Evolutionary conservation across 306 rosid species (phyloP).

Genomic region (Prunus campanulata): DNA sequence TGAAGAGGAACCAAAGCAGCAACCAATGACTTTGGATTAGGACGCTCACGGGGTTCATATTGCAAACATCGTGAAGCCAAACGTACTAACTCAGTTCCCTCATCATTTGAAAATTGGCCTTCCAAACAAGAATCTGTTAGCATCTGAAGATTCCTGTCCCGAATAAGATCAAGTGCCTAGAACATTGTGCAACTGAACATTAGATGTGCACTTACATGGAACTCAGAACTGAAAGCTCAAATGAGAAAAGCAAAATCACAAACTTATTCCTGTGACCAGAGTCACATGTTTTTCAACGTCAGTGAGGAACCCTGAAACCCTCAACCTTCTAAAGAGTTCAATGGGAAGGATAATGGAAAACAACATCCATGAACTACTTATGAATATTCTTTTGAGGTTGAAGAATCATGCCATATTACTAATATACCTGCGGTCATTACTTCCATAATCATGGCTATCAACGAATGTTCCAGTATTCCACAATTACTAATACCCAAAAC

Average conservation of each 20-base stretch:
- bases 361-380: neutral
- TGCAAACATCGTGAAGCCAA: conserved; percentile 89
- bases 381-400: neutral
- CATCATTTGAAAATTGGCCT: conserved; percentile 86
- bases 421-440: neutral
- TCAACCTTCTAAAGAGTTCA: neutral
- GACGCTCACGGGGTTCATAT: conserved; percentile 94
- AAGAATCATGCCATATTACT: neutral
- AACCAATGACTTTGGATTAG: conserved; percentile 81
- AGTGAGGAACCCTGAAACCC: neutral
- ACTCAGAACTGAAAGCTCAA: conserved; percentile 9
- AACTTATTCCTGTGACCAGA: neutral
- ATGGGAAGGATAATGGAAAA: conserved; percentile 2
- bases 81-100: conserved; percentile 89
- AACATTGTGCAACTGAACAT: conserved; percentile 26
- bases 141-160: conserved; percentile 82
- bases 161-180: conserved; percentile 93
- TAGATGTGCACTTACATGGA: conserved; percentile 24
- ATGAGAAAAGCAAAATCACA: neutral
- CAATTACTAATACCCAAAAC: neutral
- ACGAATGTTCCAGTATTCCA: neutral
- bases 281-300: neutral
- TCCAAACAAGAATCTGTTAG: conserved; percentile 94
- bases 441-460: neutral
- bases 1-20: conserved; percentile 84